These are phyloP conservation scores for Paraphoma sp. DNA, from an alignment of 2,329 filamentous ascomycete genomes.

Conservation along the genomic window DNA sequence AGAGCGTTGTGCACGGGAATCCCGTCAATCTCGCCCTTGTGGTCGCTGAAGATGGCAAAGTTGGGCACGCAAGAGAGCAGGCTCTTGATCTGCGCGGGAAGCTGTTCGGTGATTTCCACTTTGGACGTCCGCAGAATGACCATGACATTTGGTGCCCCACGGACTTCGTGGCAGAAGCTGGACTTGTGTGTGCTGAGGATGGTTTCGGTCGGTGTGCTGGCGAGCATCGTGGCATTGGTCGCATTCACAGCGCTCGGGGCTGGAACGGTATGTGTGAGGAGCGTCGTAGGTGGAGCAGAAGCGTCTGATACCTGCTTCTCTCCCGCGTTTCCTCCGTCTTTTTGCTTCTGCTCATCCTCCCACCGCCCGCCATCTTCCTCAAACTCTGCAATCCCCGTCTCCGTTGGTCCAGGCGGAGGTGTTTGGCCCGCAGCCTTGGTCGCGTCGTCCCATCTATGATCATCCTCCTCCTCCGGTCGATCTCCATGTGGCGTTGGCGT, in stretches of 20 bases:
- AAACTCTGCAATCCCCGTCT: slow-evolving; percentile 15
- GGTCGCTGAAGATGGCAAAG: slow-evolving; percentile 66
- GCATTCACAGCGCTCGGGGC: slow-evolving; percentile 5
- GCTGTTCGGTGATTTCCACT: slow-evolving; percentile 62
- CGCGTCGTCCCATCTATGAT: slow-evolving; percentile 23
- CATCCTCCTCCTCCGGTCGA: slow-evolving; percentile 13
- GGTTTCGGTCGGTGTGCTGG: slow-evolving; percentile 1
- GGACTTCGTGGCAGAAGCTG: slow-evolving; percentile 32
- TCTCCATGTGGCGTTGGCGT: slow-evolving; percentile 5
- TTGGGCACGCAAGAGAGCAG: slow-evolving; percentile 63
- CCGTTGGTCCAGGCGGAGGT: slow-evolving; percentile 1
- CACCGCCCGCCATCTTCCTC: slow-evolving; percentile 29
- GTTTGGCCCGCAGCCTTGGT: slow-evolving; percentile 4
- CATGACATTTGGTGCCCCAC: slow-evolving; percentile 58
- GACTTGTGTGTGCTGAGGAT: slow-evolving; percentile 1
- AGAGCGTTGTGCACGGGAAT: slow-evolving; percentile 60
- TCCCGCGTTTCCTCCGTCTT: neutral
- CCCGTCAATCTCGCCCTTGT: slow-evolving; percentile 59
- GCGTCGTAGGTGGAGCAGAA: slow-evolving; percentile 14
- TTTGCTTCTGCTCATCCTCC: slow-evolving; percentile 19
- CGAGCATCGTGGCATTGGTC: slow-evolving; percentile 4
- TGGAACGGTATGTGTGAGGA: slow-evolving; percentile 3
- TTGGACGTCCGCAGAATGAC: slow-evolving; percentile 66
- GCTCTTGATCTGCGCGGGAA: slow-evolving; percentile 62
- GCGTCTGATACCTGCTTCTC: neutral